These are phyloP conservation scores for Saccharomycopsis babjevae DNA, from an alignment of 805 yeast species.

Conservation along the genomic window DNA sequence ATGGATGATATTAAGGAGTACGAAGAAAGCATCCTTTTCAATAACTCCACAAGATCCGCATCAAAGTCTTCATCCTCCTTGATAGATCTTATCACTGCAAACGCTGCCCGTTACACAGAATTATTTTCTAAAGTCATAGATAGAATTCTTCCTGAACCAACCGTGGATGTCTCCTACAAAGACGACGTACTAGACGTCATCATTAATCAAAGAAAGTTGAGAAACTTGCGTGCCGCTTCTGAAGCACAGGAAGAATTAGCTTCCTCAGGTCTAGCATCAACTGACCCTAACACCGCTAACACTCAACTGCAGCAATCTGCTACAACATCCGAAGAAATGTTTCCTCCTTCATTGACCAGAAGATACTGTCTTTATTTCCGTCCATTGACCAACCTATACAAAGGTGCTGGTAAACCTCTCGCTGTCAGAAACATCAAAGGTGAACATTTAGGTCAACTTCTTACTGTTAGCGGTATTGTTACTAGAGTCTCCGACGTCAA, in stretches of 20 bases:
- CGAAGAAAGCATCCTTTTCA: slow-evolving; percentile 38
- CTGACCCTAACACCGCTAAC: slow-evolving; percentile 23
- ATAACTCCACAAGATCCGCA: slow-evolving; percentile 24
- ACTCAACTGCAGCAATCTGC: slow-evolving; percentile 12
- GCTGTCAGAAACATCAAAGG: slow-evolving; percentile 91
- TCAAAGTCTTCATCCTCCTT: slow-evolving; percentile 28
- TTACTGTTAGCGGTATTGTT: slow-evolving; percentile 88
- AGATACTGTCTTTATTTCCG: slow-evolving; percentile 80
- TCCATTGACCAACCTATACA: slow-evolving; percentile 46
- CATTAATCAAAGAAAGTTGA: slow-evolving; percentile 75
- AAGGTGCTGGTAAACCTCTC: slow-evolving; percentile 40
- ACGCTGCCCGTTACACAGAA: slow-evolving; percentile 73
- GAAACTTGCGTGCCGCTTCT: slow-evolving; percentile 64
- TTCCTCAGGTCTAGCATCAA: slow-evolving; percentile 30
- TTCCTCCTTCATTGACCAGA: slow-evolving; percentile 80
- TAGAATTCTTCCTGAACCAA: slow-evolving; percentile 78
- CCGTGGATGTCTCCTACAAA: slow-evolving; percentile 62
- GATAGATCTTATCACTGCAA: slow-evolving; percentile 52
- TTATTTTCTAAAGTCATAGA: slow-evolving; percentile 69
- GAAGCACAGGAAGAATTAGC: slow-evolving; percentile 56
- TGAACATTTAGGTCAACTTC: slow-evolving; percentile 67
- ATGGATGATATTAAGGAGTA: slow-evolving; percentile 73
- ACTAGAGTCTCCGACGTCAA: slow-evolving; percentile 95
- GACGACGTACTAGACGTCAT: slow-evolving; percentile 93
- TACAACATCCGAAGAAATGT: slow-evolving; percentile 35